Base-by-base conservation (phyloP, 179 eudicot genomes). In the Silene coronaria region DNA sequence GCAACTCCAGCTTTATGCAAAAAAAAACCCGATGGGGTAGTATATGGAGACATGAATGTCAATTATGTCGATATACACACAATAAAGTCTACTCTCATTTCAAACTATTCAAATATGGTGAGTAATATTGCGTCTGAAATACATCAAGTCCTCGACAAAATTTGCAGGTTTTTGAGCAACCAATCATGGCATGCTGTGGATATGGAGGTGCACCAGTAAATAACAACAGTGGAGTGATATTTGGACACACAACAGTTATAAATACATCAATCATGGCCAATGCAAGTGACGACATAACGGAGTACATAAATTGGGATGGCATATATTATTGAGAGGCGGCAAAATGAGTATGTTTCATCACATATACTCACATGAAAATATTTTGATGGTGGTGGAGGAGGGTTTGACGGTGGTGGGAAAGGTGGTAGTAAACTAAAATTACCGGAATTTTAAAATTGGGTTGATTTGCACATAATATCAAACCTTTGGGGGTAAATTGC, bases 321-420 rank as follows among this genome's bases (percentile, higher is more conserved):
- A 90, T 89, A 76, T 97, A 91, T 76, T 94, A 90, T 80, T 89
- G 97, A 7, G 97, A 94, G 61, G 92, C 97, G 67, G 96, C 97
- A 65, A 65, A 94, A 94, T 69, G 86, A 86, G 80, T 81, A 89
- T 70, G 92, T 94, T 21, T 84, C 91, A 48, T 80, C 92, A 19
- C 97, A 91, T 69, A 89, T 94, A 68, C 89, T 94, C 75, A 90
- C 94, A 0, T 96, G 97, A 76, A 91, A 90, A 76, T 91, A 80
- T 75, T 88, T n/a, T n/a, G n/a, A n/a, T n/a, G n/a, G n/a, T n/a
- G n/a, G n/a, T n/a, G n/a, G n/a, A n/a, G n/a, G n/a, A n/a, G n/a
- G n/a, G 5, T 32, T 32, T 32, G 34, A 32, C 5, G 34, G 34
- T 32, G 34, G 34, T 3, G 2, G 5, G 34, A 6, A 3, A 6